Evolutionary conservation across 73 alveolate species (phyloP), one percentile per base, ranked within the genome.

Genomic region (Paramecium sonneborni): DNA sequence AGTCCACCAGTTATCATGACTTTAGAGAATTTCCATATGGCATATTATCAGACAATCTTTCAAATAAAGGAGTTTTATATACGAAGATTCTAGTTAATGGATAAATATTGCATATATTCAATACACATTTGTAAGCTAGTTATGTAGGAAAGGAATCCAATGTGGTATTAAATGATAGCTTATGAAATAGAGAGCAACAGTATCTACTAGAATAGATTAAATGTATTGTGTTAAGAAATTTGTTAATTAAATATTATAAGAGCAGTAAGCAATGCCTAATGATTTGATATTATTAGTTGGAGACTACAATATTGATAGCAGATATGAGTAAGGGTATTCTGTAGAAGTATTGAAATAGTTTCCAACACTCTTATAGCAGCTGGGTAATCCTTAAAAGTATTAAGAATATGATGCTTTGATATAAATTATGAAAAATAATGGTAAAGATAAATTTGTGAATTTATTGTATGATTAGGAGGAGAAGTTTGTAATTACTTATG

Each of bases 61-160:
- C 98, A 9, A 58, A 62, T 7, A 97, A 97, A 93, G 99, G 99
- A 38, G 93, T 95, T 14, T 93, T 97, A 24, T 96, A 95, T 82
- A 95, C 98, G 3, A 96, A 97, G 85, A 95, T 97, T 15, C 85
- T 85, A 57, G 88, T 97, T 8, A 85, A 88, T 30, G 94, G 95
- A 84, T 84, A 88, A 18, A 79, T 28, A 62, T 37, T 97, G 85
- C 98, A 95, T 85, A 32, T 97, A 56, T 97, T 97, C 92, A 97
- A 97, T 87, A 95, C 99, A 14, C 99, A 97, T 88, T 88, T 95
- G 24, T 94, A 97, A 85, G 98, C 99, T 0, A 87, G 97, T 46
- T 97, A 97, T 92, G 95, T 94, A 3, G 95, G 93, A 4, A 68
- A 82, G 1, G 95, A 85, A 32, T 57, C 85, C 6, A 91, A 82